These are phyloP conservation scores for Mariannaea elegans DNA, from an alignment of 2,329 filamentous ascomycete genomes.

Conservation along the genomic window DNA sequence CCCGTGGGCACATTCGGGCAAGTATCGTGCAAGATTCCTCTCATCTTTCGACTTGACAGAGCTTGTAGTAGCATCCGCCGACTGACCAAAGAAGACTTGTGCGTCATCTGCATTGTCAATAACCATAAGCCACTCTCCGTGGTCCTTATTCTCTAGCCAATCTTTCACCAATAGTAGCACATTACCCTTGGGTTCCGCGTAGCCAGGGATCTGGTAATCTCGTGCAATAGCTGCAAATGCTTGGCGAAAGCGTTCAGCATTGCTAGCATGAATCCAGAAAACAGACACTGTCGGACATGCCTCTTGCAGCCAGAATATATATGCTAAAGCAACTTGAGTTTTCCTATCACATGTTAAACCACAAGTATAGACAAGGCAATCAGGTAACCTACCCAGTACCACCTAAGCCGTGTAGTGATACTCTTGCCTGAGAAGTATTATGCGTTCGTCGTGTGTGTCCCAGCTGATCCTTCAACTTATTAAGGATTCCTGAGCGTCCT, in stretches of 20 bases:
- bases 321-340: conserved; percentile 32
- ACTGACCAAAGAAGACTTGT: conserved; percentile 19
- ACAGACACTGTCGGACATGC: conserved; percentile 26
- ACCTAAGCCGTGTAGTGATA: background rate
- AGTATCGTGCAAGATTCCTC: conserved; percentile 6
- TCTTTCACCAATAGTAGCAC: conserved; percentile 40
- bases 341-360: background rate
- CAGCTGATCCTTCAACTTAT: no score
- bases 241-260: conserved; percentile 40
- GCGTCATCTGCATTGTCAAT: conserved; percentile 21
- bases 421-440: no score
- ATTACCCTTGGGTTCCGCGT: conserved; percentile 36
- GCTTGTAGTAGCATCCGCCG: background rate
- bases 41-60: background rate
- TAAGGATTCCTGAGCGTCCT: no score
- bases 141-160: conserved; percentile 39
- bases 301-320: conserved; percentile 7
- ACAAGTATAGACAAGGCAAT: background rate
- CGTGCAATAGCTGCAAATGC: conserved; percentile 43
- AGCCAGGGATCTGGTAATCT: conserved; percentile 37
- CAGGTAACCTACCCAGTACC: background rate
- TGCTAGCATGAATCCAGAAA: conserved; percentile 46
- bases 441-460: no score
- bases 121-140: conserved; percentile 15
- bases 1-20: conserved; percentile 43